phyloP scores from a whole-genome alignment of 495 filamentous ascomycete species.

The Penicillium goetzii region DNA sequence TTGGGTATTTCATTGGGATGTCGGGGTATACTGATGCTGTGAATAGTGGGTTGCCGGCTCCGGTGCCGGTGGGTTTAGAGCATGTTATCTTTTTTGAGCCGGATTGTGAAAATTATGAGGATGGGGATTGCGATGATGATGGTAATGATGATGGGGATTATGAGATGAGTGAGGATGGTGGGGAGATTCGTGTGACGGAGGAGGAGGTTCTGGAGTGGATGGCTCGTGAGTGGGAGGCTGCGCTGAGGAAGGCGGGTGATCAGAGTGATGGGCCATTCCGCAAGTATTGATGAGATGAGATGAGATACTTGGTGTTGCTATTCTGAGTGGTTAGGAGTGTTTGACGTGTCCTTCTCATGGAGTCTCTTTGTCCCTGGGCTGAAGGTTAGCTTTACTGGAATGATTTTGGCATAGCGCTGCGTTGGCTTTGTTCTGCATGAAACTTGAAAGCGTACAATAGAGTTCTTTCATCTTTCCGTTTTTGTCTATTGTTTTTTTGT shows the following conservation, averaged over 20 bases:
- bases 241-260: neutral
- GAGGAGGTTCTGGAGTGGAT: constrained; percentile 1
- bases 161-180: neutral
- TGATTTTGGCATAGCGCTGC: neutral
- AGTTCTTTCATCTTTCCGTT: too few relatives aligned
- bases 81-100: neutral
- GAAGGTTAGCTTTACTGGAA: neutral
- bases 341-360: neutral
- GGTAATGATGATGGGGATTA: neutral
- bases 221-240: constrained; percentile 2
- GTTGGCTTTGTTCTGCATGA: neutral
- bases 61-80: neutral
- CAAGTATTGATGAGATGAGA: neutral
- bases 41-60: neutral
- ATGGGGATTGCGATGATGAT: neutral
- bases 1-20: constrained; percentile 72
- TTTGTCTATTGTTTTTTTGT: too few relatives aligned
- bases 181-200: neutral
- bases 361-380: neutral
- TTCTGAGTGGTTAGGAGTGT: neutral
- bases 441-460: neutral
- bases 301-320: neutral
- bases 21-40: constrained; percentile 5
- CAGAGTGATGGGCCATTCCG: neutral
- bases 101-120: neutral